Evolutionary conservation across 106 monocot species (phyloP).

Genomic region (Dendrobium nobile): DNA sequence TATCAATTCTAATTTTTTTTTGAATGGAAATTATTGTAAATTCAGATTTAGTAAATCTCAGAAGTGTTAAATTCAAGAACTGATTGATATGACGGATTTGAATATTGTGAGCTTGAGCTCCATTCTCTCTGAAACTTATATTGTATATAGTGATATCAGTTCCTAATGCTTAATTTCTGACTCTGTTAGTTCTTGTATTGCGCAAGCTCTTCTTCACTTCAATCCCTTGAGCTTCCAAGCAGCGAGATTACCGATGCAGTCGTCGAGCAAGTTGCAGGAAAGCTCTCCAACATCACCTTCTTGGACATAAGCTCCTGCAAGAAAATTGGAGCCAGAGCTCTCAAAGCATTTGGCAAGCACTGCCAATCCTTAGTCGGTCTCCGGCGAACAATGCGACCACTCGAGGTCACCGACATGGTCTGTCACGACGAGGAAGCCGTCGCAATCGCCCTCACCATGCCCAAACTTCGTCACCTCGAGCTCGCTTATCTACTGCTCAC

Average conservation of each 20-base stretch:
- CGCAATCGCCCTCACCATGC: slow-evolving; percentile 68
- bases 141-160: background rate
- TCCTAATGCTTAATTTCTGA: background rate
- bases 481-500: slow-evolving; percentile 50
- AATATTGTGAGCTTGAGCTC: too few species aligned
- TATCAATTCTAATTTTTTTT: too few species aligned
- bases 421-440: slow-evolving; percentile 71
- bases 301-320: slow-evolving; percentile 73
- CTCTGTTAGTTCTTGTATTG: slow-evolving; percentile 9
- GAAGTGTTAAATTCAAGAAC: too few species aligned
- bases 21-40: too few species aligned
- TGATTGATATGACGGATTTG: too few species aligned
- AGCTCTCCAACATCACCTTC: slow-evolving; percentile 48
- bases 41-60: too few species aligned
- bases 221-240: slow-evolving; percentile 54
- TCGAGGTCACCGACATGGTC: slow-evolving; percentile 44
- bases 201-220: slow-evolving; percentile 52
- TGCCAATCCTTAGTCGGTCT: slow-evolving; percentile 47
- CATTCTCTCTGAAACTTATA: too few species aligned
- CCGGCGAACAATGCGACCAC: slow-evolving; percentile 59
- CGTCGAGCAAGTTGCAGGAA: slow-evolving; percentile 53
- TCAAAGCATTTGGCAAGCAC: slow-evolving; percentile 50
- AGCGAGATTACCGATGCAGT: slow-evolving; percentile 61
- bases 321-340: slow-evolving; percentile 51
- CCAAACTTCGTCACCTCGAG: slow-evolving; percentile 62